A percentile compares a stretch with the other conserved stretches of the same genome.
Conservation (phyloP, 2,329 filamentous ascomycete species). For the Aureobasidium sp. region DNA sequence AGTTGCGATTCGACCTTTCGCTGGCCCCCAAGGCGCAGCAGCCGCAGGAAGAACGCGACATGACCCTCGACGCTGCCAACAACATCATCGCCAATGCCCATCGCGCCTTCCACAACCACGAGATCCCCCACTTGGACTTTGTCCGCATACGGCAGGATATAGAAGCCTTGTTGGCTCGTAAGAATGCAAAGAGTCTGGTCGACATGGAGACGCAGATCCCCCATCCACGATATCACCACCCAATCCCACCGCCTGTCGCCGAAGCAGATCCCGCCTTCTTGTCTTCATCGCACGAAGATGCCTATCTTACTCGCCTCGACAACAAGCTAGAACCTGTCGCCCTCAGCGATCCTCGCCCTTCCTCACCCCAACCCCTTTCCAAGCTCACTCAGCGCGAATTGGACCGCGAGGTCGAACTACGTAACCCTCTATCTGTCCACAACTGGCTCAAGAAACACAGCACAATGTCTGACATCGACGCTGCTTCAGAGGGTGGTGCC, state of each 20-base stretch:
- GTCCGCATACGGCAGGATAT: constrained; percentile 27
- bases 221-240: constrained; percentile 27
- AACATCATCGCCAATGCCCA: constrained; percentile 29
- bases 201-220: constrained; percentile 36
- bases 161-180: constrained; percentile 26
- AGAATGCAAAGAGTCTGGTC: constrained; percentile 27
- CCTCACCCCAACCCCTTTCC: constrained; percentile 41
- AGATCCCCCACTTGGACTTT: constrained; percentile 27
- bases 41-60: constrained; percentile 21
- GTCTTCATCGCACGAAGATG: constrained; percentile 63
- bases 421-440: constrained; percentile 86
- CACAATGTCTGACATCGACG: constrained; percentile 16
- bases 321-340: constrained; percentile 40
- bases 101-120: constrained; percentile 27
- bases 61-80: constrained; percentile 24
- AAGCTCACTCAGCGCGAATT: constrained; percentile 39
- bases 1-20: constrained; percentile 66
- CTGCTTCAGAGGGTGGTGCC: constrained; percentile 47
- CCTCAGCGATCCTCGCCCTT: constrained; percentile 24
- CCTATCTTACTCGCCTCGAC: constrained; percentile 64
- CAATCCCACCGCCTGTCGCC: constrained; percentile 41
- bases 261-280: constrained; percentile 59
- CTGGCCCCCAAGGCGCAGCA: constrained; percentile 40
- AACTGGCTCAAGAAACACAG: constrained; percentile 64
- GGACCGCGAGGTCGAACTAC: constrained; percentile 47